Base-by-base conservation (phyloP, 75 land plant species). In the Pinus taeda region DNA sequence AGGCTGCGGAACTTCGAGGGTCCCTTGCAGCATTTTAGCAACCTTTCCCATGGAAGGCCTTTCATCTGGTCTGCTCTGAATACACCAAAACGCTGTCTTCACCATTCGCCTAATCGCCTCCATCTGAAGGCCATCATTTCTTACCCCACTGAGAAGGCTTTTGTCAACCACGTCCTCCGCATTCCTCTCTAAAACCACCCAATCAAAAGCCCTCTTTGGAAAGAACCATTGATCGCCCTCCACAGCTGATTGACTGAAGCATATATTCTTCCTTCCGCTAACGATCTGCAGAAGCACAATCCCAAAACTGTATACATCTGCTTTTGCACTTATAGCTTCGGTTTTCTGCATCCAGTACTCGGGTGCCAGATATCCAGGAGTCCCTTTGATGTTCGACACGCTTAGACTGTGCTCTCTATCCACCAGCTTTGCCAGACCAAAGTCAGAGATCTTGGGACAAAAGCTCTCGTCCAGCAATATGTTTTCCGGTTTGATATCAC, bases 251-350 rank as follows among this genome's bases (percentile, higher is more conserved):
- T 53, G 57, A 57, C 59, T 73, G n/a, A 76, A 53, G 12, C 69
- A 79, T 39, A 36, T 57, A 62, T 85, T 88, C 83, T 84, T 82
- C 24, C 55, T 30, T 17, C 95, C 93, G 67, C 77, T 82, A 0
- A 86, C 89, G 3, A 93, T 76, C 77, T 93, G 93, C 65, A 93
- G 78, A 59, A 93, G 74, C 77, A 90, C 88, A 89, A 93, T 85
- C 14, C 95, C 95, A 60, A 83, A 93, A 78, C 93, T 91, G 82
- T 91, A 93, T 1, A 93, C 95, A 61, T 93, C 95, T 0, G 83
- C 88, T 77, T 93, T 93, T 3, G 88, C 66, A 3, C 73, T 81
- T 0, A 78, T 63, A 3, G 81, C 45, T 3, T 29, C 5, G 3
- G 15, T 57, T 4, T 22, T 1, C 3, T 60, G 55, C 18, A 59